phyloP scores from a whole-genome alignment of 306 rosid species.

The Fragaria nilgerrensis region DNA sequence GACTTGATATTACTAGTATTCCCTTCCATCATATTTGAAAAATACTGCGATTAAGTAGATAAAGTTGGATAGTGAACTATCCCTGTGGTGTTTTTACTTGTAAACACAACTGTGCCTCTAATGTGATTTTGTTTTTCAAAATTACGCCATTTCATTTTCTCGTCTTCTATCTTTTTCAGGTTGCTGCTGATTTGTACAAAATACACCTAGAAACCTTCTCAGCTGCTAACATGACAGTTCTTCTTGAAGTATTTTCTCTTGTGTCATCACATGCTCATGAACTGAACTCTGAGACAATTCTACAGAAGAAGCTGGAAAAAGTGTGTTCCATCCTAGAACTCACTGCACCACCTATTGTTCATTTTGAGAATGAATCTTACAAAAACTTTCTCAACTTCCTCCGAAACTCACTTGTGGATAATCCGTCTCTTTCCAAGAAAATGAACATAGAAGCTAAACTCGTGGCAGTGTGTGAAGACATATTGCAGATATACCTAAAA shows the following conservation, averaged over 20 bases:
- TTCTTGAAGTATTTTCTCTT: slow-evolving; percentile 62
- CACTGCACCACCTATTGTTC: slow-evolving; percentile 90
- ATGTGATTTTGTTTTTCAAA: slow-evolving; percentile 19
- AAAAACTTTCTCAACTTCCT: slow-evolving; percentile 74
- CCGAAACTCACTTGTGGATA: slow-evolving; percentile 36
- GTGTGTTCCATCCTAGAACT: slow-evolving; percentile 87
- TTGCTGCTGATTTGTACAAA: slow-evolving; percentile 63
- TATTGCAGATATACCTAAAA: slow-evolving; percentile 66
- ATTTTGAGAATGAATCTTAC: slow-evolving; percentile 91
- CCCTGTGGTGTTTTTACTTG: background rate
- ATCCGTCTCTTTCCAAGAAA: slow-evolving; percentile 35
- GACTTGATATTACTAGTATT: background rate
- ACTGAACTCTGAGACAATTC: slow-evolving; percentile 54
- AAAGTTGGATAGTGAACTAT: background rate
- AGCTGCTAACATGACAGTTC: slow-evolving; percentile 49
- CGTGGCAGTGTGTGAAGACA: slow-evolving; percentile 57
- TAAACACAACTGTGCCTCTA: background rate
- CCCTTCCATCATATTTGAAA: background rate
- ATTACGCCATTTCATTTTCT: background rate
- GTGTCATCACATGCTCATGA: slow-evolving; percentile 75
- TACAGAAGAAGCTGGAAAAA: slow-evolving; percentile 78
- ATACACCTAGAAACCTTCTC: slow-evolving; percentile 55
- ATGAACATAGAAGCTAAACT: slow-evolving; percentile 65
- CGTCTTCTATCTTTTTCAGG: slow-evolving; percentile 37
- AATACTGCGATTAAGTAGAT: background rate